Evolutionary conservation across 164 flowering plant species (phyloP), one percentile per base, ranked within the genome.

Genomic region (Annona squamosa): DNA sequence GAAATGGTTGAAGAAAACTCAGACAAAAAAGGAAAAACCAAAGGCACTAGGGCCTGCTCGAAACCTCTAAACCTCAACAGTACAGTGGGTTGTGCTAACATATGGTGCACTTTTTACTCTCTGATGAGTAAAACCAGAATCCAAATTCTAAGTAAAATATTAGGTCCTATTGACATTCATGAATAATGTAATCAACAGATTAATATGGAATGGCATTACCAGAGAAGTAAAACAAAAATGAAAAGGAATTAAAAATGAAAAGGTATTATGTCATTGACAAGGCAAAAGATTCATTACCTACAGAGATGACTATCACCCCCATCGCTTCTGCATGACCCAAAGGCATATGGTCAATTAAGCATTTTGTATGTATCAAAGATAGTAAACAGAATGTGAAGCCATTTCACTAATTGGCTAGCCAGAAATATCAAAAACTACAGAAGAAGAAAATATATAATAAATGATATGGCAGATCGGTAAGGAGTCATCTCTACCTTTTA

Each of bases 261-360:
- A 0, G 37, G 59, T 52, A 52, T 16, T 16, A 52, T 52, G 59
- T 10, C 59, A 52, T 9, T 16, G 13, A 52, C 13, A 52, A 9
- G 46, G 67, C 7, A 69, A 69, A 48, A 10, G 73, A 65, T 10
- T 17, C 19, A 13, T 69, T 81, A 92, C 98, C 98, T 89, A 95
- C 87, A 89, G 37, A 92, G 74, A 73, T 88, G 85, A 79, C 71
- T 70, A 1, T 92, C 85, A 46, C 78, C 90, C 65, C 90, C 97
- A 85, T 80, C 86, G 77, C 84, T 79, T 77, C 98, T 92, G 88
- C 81, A 79, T 42, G 70, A 3, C 62, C 47, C 59, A 70, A 67
- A 72, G 43, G 72, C 9, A 37, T 19, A 47, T 1, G 42, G 26
- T 57, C 1, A 68, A 72, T 67, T 13, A 12, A 16, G 48, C 43